Evolutionary conservation across 371 early-diverging fungal genomes (phyloP), one percentile per base, ranked within the genome.

Genomic region (Blakeslea trispora): DNA sequence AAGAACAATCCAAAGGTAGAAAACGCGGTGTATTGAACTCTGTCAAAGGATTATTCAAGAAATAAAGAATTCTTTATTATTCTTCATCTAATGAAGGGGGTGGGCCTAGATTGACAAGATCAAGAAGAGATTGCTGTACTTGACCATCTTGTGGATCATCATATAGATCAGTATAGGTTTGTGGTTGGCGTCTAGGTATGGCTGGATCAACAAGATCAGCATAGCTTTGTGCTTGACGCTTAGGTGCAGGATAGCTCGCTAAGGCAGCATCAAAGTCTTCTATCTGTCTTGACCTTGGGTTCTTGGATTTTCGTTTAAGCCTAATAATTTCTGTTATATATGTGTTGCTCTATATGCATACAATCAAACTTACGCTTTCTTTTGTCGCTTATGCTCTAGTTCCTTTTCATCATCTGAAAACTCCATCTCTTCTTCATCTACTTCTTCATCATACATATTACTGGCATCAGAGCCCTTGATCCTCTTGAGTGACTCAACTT

Each of bases 371-470:
- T 55, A 64, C 71, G 43, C 59, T 32, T 68, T 57, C 60, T 83
- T 86, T 31, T 64, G 53, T 42, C 76, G 57, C 45, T 74, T 83
- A 51, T 77, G 69, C 45, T 79, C 81, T 58, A 69, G 64, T 64
- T 94, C 94, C 58, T 85, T 67, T 61, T 94, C 94, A 66, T 94
- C 94, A 66, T 94, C 94, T 19, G 92, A 92, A 57, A 92, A 94
- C 55, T 92, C 94, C 55, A 84, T 49, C 56, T 94, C 92, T 81
- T 83, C 81, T 5, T 86, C 91, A 22, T 60, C 84, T 0, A 91
- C 81, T 66, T 97, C 98, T 75, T 98, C 97, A 64, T 98, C 98
- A 65, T 81, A 90, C 23, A 79, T 59, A 65, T 98, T 98, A 52
- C 92, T 92, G 2, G 98, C 98, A 69, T 98, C 98, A 0, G 87